phyloP scores from a whole-genome alignment of 306 rosid species.

The Inga laurina region DNA sequence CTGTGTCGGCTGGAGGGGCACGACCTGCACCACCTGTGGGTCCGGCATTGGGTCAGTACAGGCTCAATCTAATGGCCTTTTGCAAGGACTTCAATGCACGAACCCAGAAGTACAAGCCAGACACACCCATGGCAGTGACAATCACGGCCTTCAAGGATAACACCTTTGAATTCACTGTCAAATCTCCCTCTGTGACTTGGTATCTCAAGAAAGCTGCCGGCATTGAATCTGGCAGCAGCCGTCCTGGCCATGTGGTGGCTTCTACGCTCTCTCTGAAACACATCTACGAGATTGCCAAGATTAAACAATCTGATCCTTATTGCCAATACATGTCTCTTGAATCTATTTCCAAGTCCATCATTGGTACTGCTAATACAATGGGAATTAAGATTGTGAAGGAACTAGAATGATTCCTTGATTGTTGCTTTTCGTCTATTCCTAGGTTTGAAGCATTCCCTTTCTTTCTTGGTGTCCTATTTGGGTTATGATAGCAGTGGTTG shows the following conservation, averaged over 20 bases:
- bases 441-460: not conserved
- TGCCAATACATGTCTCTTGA: slow-evolving; percentile 61
- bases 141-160: slow-evolving; percentile 89
- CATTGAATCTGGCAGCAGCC: slow-evolving; percentile 70
- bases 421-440: not conserved
- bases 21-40: slow-evolving; percentile 79
- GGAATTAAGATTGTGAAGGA: slow-evolving; percentile 79
- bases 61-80: slow-evolving; percentile 89
- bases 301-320: slow-evolving; percentile 76
- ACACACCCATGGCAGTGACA: slow-evolving; percentile 81
- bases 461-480: not conserved
- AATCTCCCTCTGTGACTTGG: slow-evolving; percentile 81
- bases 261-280: slow-evolving; percentile 67
- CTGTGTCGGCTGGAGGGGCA: slow-evolving; percentile 75
- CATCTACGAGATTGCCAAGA: slow-evolving; percentile 80
- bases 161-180: slow-evolving; percentile 78
- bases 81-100: slow-evolving; percentile 92
- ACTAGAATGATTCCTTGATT: slow-evolving; percentile 48
- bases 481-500: not conserved
- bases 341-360: slow-evolving; percentile 72
- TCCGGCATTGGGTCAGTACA: slow-evolving; percentile 82
- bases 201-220: slow-evolving; percentile 83
- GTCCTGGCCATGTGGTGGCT: slow-evolving; percentile 71
- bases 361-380: slow-evolving; percentile 79
- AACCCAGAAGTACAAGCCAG: slow-evolving; percentile 78